Percentiles rank a stretch among this genome's conserved stretches.
Evolutionary conservation across 2,329 filamentous ascomycete species (phyloP).

Genomic region (Ascochyta koolunga): DNA sequence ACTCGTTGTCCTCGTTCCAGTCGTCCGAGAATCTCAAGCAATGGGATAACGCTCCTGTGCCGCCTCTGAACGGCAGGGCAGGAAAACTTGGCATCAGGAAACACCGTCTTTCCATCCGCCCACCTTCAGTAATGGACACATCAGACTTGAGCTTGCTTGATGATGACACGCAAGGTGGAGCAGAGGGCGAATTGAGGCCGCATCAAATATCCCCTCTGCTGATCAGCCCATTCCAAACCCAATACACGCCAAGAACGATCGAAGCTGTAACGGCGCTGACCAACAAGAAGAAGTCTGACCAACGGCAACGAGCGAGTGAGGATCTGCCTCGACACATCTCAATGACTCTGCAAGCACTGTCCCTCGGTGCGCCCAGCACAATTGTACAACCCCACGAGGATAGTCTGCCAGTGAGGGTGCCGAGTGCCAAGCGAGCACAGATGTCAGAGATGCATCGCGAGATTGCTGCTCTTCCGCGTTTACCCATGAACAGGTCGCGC

Average conservation of each 20-base stretch:
- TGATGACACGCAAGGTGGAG: slow-evolving; percentile 13
- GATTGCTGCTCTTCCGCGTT: slow-evolving; percentile 36
- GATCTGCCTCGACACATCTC: slow-evolving; percentile 35
- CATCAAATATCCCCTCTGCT: slow-evolving; percentile 20
- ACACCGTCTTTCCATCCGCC: slow-evolving; percentile 20
- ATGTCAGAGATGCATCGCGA: slow-evolving; percentile 40
- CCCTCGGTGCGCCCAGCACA: slow-evolving; percentile 23
- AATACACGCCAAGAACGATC: slow-evolving; percentile 21
- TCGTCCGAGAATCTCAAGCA: slow-evolving; percentile 30
- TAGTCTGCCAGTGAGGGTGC: slow-evolving; percentile 15
- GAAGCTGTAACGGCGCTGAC: slow-evolving; percentile 18
- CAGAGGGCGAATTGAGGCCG: slow-evolving; percentile 10
- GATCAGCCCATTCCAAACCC: slow-evolving; percentile 23
- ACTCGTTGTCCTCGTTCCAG: slow-evolving; percentile 34
- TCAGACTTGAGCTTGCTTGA: slow-evolving; percentile 14
- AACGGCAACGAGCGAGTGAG: slow-evolving; percentile 31
- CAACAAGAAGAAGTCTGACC: slow-evolving; percentile 19
- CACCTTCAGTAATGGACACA: slow-evolving; percentile 14
- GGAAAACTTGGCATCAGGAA: slow-evolving; percentile 15
- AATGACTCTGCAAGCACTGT: slow-evolving; percentile 28
- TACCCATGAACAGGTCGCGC: slow-evolving; percentile 37
- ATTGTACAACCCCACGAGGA: slow-evolving; percentile 3
- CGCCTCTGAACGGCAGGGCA: slow-evolving; percentile 12
- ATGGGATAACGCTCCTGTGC: slow-evolving; percentile 21
- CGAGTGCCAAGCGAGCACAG: slow-evolving; percentile 24